Evolutionary conservation across 108 stramenopile species (phyloP), one percentile per base, ranked within the genome.

Genomic region (Phaeodactylum tricornutum): DNA sequence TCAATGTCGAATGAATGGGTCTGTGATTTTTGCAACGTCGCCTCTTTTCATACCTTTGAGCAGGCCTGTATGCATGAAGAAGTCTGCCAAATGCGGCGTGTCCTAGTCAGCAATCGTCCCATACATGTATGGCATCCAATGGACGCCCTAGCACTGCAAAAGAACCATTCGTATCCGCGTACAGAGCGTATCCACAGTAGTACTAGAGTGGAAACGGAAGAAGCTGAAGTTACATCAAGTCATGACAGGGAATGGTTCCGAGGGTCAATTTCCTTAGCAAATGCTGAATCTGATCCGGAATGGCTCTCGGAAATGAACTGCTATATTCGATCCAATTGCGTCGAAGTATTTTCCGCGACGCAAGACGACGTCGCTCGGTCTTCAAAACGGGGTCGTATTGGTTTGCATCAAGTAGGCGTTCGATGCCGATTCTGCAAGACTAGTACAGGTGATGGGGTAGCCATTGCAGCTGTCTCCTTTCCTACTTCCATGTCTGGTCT

Each of bases 261-360:
- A 4, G 73, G 73, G 16, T 43, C 43, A 16, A 40, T 65, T 28
- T 40, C 67, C 2, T 39, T 74, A 25, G 43, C 43, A 16, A 59
- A 65, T 17, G 40, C 36, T n/a, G 42, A 60, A 24, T 45, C 61
- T 1, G 84, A 87, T 35, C 6, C 49, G 15, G 66, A 79, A 24
- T 80, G 72, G 64, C 58, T 87, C 6, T 77, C 77, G 6, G 70
- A 75, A 24, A 29, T 80, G 8, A 75, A 82, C 38, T 81, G 78
- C 49, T 87, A 67, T 55, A 62, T 87, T 17, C 68, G 84, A 16
- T 56, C 61, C 32, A 38, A 69, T 27, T 79, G 80, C 43, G 60
- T 75, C 22, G 67, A 75, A 53, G 72, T 55, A 36, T 79, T 79
- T 48, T 60, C 63, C 8, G 78, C 74, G 27, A 53, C 21, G 19